Base-by-base conservation (phyloP, 805 yeast genomes). In the Hanseniaspora jakobsenii region DNA sequence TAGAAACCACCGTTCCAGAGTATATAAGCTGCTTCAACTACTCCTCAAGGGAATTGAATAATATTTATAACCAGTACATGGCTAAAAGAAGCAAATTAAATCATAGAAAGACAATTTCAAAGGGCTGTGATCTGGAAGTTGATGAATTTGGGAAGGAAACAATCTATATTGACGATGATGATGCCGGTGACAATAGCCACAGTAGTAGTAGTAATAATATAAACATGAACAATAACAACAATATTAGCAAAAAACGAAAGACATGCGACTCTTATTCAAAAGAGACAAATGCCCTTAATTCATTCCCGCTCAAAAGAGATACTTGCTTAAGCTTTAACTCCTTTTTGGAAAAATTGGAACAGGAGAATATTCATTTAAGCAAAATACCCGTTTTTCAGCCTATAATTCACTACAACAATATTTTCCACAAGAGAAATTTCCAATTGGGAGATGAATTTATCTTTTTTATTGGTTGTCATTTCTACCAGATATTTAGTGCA, bases 1-100 rank as follows among this genome's bases (percentile, higher is more conserved):
- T 37, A 5, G 70, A 69, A 52, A 97, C 91, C 57, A 66, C 69
- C 43, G 62, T 67, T 16, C 67, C 73, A 36, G 66, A 75, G 4
- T 41, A 41, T 32, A n/a, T 41, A 31, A 21, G 21, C n/a, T n/a
- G n/a, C n/a, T n/a, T n/a, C n/a, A n/a, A n/a, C n/a, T n/a, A n/a
- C n/a, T n/a, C n/a, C n/a, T n/a, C n/a, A n/a, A n/a, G n/a, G n/a
- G n/a, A n/a, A n/a, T 16, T 32, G 18, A 21, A 34, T 7, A 22
- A 35, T 12, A 24, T n/a, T 7, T 32, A 24, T 9, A 34, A 19
- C 16, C 13, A 27, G 2, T 21, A 27, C 16, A 22, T 32, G 23
- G 14, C 28, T 6, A 16, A 22, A 22, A 34, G 39, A 41, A 28
- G 24, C 6, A 17, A 26, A 1, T 2, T 12, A 4, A 40, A 41